phyloP scores from a whole-genome alignment of 164 flowering plant species.

The Buxus sempervirens region DNA sequence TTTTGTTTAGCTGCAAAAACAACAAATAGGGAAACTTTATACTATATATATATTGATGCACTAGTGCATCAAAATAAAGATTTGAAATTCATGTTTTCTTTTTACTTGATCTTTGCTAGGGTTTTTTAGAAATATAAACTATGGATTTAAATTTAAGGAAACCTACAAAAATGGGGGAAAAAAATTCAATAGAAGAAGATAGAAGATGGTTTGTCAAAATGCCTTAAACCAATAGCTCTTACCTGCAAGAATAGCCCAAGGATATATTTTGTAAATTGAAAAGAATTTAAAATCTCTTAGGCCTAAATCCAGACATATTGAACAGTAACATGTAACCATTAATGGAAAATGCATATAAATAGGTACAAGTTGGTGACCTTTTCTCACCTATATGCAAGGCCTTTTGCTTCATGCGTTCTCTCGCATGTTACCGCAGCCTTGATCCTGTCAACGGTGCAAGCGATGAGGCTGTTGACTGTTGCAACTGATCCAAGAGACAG shows the following conservation, averaged over 20 bases:
- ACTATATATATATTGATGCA: too few relatives aligned
- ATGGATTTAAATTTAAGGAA: too few relatives aligned
- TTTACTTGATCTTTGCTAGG: background rate
- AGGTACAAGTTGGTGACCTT: background rate
- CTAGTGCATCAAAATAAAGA: background rate
- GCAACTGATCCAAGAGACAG: conserved; percentile 82
- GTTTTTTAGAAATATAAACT: background rate
- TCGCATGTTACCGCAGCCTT: conserved; percentile 60
- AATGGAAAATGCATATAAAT: too few relatives aligned
- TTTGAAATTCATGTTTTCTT: background rate
- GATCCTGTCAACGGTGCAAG: conserved; percentile 82
- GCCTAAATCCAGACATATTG: too few relatives aligned
- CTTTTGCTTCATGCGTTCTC: conserved; percentile 23
- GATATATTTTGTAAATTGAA: too few relatives aligned
- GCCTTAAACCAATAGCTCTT: too few relatives aligned
- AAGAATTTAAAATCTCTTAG: too few relatives aligned
- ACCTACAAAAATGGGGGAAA: too few relatives aligned
- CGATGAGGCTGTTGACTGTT: conserved; percentile 79
- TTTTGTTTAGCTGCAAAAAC: background rate
- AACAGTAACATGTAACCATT: too few relatives aligned
- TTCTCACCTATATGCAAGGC: conserved; percentile 3
- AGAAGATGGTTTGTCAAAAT: too few relatives aligned
- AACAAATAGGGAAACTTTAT: background rate
- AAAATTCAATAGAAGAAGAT: too few relatives aligned
- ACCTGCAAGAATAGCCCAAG: too few relatives aligned